Conservation (phyloP, 768 basidiomycete genomes). For the Agrocybe chaxingu region DNA sequence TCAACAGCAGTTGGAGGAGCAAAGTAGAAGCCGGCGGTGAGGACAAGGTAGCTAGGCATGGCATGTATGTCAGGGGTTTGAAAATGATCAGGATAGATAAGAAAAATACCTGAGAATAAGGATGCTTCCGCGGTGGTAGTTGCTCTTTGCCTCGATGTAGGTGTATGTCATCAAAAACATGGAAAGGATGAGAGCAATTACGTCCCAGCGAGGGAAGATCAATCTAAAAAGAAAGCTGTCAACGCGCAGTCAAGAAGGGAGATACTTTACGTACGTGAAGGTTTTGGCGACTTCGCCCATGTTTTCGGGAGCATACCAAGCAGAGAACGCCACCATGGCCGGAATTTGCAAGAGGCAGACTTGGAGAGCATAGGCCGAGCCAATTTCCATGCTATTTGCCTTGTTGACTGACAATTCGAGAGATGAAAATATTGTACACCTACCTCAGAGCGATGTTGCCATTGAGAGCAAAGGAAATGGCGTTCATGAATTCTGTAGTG, state of each 20-base stretch:
- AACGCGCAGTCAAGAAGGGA: not conserved
- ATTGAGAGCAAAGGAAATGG: conserved; percentile 95
- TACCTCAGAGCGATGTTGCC: conserved; percentile 96
- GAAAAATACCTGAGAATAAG: conserved; percentile 80
- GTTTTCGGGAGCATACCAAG: conserved; percentile 84
- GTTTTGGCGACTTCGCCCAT: conserved; percentile 87
- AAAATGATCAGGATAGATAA: not conserved
- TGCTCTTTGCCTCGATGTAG: conserved; percentile 98
- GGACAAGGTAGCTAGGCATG: conserved; percentile 77
- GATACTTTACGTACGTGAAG: conserved; percentile 73
- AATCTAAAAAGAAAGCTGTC: conserved; percentile 47
- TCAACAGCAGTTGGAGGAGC: conserved; percentile 56
- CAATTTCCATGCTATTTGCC: conserved; percentile 89
- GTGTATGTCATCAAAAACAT: conserved; percentile 99
- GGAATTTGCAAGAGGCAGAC: conserved; percentile 97
- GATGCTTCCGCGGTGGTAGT: conserved; percentile 96
- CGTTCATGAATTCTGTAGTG: conserved; percentile 99
- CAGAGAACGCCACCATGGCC: conserved; percentile 98
- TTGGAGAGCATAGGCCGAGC: conserved; percentile 97
- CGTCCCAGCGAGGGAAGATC: conserved; percentile 98
- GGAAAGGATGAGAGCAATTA: conserved; percentile 88
- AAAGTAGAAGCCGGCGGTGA: conserved; percentile 89
- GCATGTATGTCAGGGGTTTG: conserved; percentile 5
- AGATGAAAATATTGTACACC: conserved; percentile 15
- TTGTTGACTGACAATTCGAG: not conserved